Conservation (phyloP, 768 basidiomycete species). For the Suillus plorans region DNA sequence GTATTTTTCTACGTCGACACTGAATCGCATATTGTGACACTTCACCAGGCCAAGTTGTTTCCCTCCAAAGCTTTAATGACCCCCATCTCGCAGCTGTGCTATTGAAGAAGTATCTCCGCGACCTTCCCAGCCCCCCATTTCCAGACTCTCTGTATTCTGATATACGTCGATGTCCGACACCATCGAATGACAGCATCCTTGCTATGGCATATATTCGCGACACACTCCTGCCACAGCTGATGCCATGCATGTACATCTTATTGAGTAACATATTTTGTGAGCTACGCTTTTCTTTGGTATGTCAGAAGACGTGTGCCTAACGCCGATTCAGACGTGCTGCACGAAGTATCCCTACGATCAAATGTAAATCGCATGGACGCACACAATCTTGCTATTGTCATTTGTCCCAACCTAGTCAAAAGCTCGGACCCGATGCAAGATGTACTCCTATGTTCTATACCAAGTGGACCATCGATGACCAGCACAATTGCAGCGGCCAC, state of each 20-base stretch:
- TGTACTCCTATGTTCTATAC: conserved; percentile 70
- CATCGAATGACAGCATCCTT: conserved; percentile 56
- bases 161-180: conserved; percentile 66
- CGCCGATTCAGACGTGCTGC: conserved; percentile 59
- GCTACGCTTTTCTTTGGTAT: conserved; percentile 19
- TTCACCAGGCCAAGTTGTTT: conserved; percentile 68
- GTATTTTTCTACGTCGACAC: conserved; percentile 30
- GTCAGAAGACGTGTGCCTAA: neutral
- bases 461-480: conserved; percentile 44
- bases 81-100: conserved; percentile 82
- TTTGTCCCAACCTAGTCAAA: conserved; percentile 78
- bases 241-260: conserved; percentile 70
- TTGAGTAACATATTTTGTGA: conserved; percentile 67
- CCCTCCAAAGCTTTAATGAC: conserved; percentile 71
- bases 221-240: conserved; percentile 62
- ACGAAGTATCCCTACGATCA: conserved; percentile 73
- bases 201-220: conserved; percentile 68
- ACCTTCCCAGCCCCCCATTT: conserved; percentile 78
- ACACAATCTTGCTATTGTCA: conserved; percentile 76
- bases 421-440: conserved; percentile 67
- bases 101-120: conserved; percentile 82
- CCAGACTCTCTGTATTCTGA: conserved; percentile 64
- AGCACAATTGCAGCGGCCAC: conserved; percentile 13
- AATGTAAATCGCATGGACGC: conserved; percentile 78
- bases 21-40: conserved; percentile 8